Evolutionary conservation across 805 yeast genomes (phyloP).

Genomic region (Pichia sporocuriosa): DNA sequence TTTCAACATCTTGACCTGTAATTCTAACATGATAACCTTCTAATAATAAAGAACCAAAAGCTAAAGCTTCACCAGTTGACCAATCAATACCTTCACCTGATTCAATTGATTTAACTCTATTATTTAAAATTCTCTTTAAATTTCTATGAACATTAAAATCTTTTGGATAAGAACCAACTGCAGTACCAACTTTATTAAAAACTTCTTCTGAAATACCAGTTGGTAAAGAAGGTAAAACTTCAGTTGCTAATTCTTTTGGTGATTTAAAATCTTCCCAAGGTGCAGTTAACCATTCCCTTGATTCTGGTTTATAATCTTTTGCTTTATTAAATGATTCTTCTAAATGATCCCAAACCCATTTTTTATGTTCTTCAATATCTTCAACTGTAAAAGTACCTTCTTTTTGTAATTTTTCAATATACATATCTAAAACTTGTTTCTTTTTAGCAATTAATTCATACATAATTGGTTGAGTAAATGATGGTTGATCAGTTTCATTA

Average conservation of each 20-base stretch:
- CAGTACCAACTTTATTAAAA: slow-evolving; percentile 71
- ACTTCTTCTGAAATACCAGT: slow-evolving; percentile 73
- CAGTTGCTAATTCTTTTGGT: slow-evolving; percentile 93
- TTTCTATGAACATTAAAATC: slow-evolving; percentile 89
- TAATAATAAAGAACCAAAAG: slow-evolving; percentile 82
- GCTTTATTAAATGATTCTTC: slow-evolving; percentile 87
- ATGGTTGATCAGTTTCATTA: slow-evolving; percentile 98
- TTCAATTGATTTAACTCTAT: slow-evolving; percentile 76
- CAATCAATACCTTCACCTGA: slow-evolving; percentile 94
- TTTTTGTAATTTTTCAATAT: slow-evolving; percentile 66
- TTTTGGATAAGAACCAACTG: slow-evolving; percentile 78
- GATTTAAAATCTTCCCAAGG: slow-evolving; percentile 99
- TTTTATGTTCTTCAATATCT: slow-evolving; percentile 92
- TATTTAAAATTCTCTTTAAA: slow-evolving; percentile 85
- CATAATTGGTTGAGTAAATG: slow-evolving; percentile 98
- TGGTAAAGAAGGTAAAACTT: slow-evolving; percentile 91
- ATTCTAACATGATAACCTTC: slow-evolving; percentile 97
- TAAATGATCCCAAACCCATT: slow-evolving; percentile 94
- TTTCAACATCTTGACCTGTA: slow-evolving; percentile 99
- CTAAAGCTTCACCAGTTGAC: slow-evolving; percentile 99
- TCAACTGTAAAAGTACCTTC: slow-evolving; percentile 88
- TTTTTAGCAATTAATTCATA: slow-evolving; percentile 85
- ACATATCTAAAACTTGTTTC: slow-evolving; percentile 81
- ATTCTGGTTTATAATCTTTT: slow-evolving; percentile 82
- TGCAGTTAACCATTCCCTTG: slow-evolving; percentile 96